These are phyloP conservation scores for Dioscorea cayenensis DNA, from an alignment of 116 monocot genomes.

Conservation along the genomic window DNA sequence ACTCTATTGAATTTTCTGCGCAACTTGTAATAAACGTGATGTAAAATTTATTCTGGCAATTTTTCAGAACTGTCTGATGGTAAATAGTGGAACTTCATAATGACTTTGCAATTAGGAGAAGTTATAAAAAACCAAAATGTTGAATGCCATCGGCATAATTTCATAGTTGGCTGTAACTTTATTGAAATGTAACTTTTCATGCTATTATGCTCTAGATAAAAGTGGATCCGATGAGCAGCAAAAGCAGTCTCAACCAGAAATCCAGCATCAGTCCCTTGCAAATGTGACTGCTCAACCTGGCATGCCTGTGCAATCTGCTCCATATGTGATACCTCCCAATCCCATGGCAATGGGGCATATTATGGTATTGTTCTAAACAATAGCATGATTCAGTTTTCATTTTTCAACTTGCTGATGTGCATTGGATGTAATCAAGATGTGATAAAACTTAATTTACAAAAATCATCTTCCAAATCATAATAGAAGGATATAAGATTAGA, in stretches of 20 bases:
- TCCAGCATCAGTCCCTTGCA: constrained; percentile 14
- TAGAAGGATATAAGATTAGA: too few relatives aligned
- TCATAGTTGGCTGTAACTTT: too few relatives aligned
- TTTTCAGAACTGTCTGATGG: too few relatives aligned
- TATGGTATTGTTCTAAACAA: constrained; percentile 14
- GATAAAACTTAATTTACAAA: neutral
- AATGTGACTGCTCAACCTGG: constrained; percentile 16
- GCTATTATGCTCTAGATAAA: constrained; percentile 7
- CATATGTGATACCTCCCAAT: constrained; percentile 20
- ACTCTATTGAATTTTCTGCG: too few relatives aligned
- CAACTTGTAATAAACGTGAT: too few relatives aligned
- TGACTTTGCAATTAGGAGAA: too few relatives aligned
- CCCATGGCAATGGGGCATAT: constrained; percentile 22
- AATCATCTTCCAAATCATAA: neutral
- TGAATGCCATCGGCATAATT: too few relatives aligned
- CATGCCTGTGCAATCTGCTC: constrained; percentile 18
- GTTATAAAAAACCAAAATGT: too few relatives aligned
- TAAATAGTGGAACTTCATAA: too few relatives aligned
- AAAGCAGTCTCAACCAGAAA: constrained; percentile 23
- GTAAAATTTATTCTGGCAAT: too few relatives aligned
- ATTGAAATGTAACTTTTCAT: neutral
- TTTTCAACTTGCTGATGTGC: neutral
- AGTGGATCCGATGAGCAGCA: constrained; percentile 27
- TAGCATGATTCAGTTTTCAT: neutral
- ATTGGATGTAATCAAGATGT: neutral